Percentiles rank a stretch among this genome's conserved stretches.
Evolutionary conservation across 2,329 filamentous ascomycete genomes (phyloP).

Genomic region (Pseudocercospora crystallina): DNA sequence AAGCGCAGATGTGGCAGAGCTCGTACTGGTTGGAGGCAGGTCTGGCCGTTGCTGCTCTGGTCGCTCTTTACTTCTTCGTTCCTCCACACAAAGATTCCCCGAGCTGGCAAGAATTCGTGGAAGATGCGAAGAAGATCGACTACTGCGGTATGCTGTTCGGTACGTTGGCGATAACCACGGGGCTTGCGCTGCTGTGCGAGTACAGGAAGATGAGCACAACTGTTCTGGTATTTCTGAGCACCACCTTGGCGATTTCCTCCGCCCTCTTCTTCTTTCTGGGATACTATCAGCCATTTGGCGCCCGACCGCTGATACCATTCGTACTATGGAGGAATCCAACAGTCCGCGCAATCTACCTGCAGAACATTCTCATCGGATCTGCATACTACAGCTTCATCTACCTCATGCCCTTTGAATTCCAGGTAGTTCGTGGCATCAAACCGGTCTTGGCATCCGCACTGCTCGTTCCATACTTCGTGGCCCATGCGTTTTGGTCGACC

Average conservation of each 20-base stretch:
- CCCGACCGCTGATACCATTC: constrained; percentile 25
- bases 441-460: constrained; percentile 11
- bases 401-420: constrained; percentile 21
- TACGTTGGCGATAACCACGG: constrained; percentile 6
- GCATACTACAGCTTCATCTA: constrained; percentile 26
- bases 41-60: neutral
- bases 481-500: constrained; percentile 21
- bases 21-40: constrained; percentile 1
- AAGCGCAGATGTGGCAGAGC: neutral
- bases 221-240: constrained; percentile 9
- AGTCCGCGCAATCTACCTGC: constrained; percentile 18
- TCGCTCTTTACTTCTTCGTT: neutral
- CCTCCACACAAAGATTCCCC: neutral
- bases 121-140: constrained; percentile 17
- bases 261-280: constrained; percentile 16
- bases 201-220: constrained; percentile 5
- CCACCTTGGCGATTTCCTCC: constrained; percentile 1
- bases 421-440: constrained; percentile 13
- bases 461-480: constrained; percentile 23
- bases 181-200: constrained; percentile 16
- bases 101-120: neutral
- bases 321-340: constrained; percentile 23
- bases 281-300: neutral
- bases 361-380: constrained; percentile 24
- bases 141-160: constrained; percentile 20